Base-by-base conservation (phyloP, 2,329 filamentous ascomycete genomes). In the Epichloe bromicola region DNA sequence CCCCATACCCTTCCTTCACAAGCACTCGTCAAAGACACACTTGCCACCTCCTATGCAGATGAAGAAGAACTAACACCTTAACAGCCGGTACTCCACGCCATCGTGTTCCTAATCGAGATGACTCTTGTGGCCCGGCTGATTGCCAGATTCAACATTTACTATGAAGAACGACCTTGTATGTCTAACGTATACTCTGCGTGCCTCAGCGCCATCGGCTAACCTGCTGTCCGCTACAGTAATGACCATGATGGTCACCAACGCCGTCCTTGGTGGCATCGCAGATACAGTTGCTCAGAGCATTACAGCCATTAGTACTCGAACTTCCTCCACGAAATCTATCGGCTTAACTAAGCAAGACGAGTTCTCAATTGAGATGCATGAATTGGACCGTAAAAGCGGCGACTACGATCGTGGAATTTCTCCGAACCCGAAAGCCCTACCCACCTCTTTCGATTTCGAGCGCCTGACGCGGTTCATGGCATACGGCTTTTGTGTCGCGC, bases 201-300 rank as follows among this genome's bases (percentile, higher is more conserved):
- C 12, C 12, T 2, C 15, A n/a, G 2, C 44, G 37, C 7, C 8
- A 46, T 11, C 8, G 17, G 14, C 33, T 49, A 52, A 48, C 48
- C 33, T n/a, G 36, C 19, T n/a, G 3, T 23, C 14, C 37, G 15
- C 53, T 38, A 48, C 64, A 86, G 87, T 98, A 41, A 80, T 98
- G 62, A 98, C 93, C 55, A 98, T 95, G 70, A 98, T 98, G 91
- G 88, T 96, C 64, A 95, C 91, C 66, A 98, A 98, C 72, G 87
- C 93, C 58, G 85, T 97, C 51, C 82, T 98, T 53, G 89, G 88
- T 71, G 93, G 93, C 60, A 85, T 98, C 59, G 93, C 93, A 68
- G 93, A 98, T 69, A 97, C 93, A 36, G 88, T 95, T 46, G 93
- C 93, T 53, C 93, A 98, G 68, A 83, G 86, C 53, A 86, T 98